Evolutionary conservation across 768 basidiomycete species (phyloP), one percentile per base, ranked within the genome.

Genomic region (Pisolithus sp.): DNA sequence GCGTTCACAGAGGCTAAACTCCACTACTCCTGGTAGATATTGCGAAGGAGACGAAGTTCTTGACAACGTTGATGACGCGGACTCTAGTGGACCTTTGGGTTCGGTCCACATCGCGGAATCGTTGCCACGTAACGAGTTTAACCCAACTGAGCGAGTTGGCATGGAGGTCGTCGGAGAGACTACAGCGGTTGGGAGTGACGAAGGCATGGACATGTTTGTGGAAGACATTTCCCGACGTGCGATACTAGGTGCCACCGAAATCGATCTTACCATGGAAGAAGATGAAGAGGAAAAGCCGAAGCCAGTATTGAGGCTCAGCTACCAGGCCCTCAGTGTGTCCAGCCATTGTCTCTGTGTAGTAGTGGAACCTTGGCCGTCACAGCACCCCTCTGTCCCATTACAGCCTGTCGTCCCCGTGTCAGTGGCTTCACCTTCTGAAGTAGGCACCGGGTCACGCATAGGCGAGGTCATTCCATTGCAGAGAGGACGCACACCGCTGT

Each of bases 341-440:
- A 84, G 82, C 0, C 79, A 81, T 49, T 89, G 86, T 64, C 76
- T 93, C 17, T 89, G 86, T 61, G 76, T 93, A 34, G 84, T 93
- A 21, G 82, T 91, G 15, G 90, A 93, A 63, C 91, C 90, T 15
- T 89, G 82, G 76, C 84, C 86, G 4, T 69, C 78, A 13, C 62
- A 81, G 36, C 76, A 73, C 34, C 57, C 67, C 4, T 57, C 61
- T 34, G 57, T 70, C 2, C 70, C 65, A 37, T 62, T 62, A 12
- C 65, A 62, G 15, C 68, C 75, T 4, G 56, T 65, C 13, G 60
- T 58, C 18, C 65, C 70, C 13, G 54, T 64, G 49, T 64, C 66
- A 18, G 59, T 67, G 30, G 71, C 66, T 4, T 68, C 73, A 28
- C 50, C 69, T 2, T 58, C 61, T 5, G 54, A 60, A 40, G 46